These are phyloP conservation scores for Suillus alpinus DNA, from an alignment of 768 basidiomycete genomes.

Conservation along the genomic window DNA sequence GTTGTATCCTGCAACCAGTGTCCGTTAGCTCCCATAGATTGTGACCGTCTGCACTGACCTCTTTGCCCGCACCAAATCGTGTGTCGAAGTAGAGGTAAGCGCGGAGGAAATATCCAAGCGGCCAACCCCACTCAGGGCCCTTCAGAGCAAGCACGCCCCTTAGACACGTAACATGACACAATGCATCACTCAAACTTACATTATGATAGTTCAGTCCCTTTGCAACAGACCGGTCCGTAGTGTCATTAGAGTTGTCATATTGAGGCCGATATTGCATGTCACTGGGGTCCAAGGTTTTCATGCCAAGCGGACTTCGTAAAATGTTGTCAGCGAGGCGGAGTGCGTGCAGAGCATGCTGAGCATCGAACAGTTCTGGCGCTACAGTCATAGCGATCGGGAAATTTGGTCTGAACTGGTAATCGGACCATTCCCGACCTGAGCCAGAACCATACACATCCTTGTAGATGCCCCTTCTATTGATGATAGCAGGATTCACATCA, in stretches of 20 bases:
- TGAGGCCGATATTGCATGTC: slow-evolving; percentile 88
- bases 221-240: slow-evolving; percentile 75
- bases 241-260: slow-evolving; percentile 95
- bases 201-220: slow-evolving; percentile 96
- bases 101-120: slow-evolving; percentile 90
- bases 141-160: slow-evolving; percentile 27
- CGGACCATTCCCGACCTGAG: slow-evolving; percentile 86
- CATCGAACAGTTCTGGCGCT: slow-evolving; percentile 91
- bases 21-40: background rate
- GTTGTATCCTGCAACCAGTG: slow-evolving; percentile 50
- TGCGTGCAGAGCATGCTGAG: slow-evolving; percentile 73
- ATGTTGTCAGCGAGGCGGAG: slow-evolving; percentile 77
- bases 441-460: slow-evolving; percentile 97
- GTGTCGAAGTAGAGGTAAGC: slow-evolving; percentile 90
- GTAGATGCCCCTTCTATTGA: slow-evolving; percentile 94
- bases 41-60: slow-evolving; percentile 43
- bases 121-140: slow-evolving; percentile 97
- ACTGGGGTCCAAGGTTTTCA: slow-evolving; percentile 90
- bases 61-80: slow-evolving; percentile 59
- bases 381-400: slow-evolving; percentile 97
- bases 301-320: slow-evolving; percentile 86
- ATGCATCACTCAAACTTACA: slow-evolving; percentile 37
- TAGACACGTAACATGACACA: slow-evolving; percentile 15
- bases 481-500: slow-evolving; percentile 61
- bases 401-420: slow-evolving; percentile 93